Evolutionary conservation across 106 monocot species (phyloP).

Genomic region (Dioscorea zingiberensis): DNA sequence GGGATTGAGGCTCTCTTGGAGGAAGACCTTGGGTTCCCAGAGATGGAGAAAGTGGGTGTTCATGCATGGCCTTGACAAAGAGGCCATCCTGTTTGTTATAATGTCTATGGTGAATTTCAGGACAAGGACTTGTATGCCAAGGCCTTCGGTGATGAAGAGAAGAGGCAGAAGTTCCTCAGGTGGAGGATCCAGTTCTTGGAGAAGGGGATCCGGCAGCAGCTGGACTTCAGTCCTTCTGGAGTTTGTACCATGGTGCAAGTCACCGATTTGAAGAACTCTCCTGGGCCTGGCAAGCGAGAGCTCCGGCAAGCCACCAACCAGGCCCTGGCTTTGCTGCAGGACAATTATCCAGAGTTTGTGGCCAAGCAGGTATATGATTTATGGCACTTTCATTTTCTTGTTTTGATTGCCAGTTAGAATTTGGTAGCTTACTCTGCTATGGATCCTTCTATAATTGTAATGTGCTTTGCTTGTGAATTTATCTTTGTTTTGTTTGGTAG

Average conservation of each 20-base stretch:
- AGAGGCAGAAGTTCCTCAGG: conserved; percentile 59
- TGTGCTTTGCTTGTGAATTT: not conserved
- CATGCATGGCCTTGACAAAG: conserved; percentile 52
- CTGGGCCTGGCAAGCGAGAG: conserved; percentile 44
- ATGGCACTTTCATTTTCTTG: not conserved
- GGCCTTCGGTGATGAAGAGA: conserved; percentile 68
- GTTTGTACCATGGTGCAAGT: conserved; percentile 73
- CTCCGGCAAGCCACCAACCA: conserved; percentile 57
- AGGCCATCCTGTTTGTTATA: conserved; percentile 77
- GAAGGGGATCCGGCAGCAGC: conserved; percentile 52
- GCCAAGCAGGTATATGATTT: conserved; percentile 53
- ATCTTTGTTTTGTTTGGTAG: no score
- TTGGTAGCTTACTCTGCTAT: not conserved
- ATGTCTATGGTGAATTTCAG: conserved; percentile 66
- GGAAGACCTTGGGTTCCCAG: conserved; percentile 49
- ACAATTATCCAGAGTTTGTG: conserved; percentile 75
- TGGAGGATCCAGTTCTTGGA: conserved; percentile 76
- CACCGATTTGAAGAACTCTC: conserved; percentile 61
- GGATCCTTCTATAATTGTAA: not conserved
- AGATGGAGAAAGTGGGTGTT: conserved; percentile 64
- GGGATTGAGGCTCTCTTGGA: conserved; percentile 51
- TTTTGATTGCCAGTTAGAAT: not conserved
- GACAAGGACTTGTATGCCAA: conserved; percentile 65
- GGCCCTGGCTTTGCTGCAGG: conserved; percentile 53
- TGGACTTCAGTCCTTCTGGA: conserved; percentile 49